phyloP scores from a whole-genome alignment of 768 basidiomycete species.

The Trametes villosa region DNA sequence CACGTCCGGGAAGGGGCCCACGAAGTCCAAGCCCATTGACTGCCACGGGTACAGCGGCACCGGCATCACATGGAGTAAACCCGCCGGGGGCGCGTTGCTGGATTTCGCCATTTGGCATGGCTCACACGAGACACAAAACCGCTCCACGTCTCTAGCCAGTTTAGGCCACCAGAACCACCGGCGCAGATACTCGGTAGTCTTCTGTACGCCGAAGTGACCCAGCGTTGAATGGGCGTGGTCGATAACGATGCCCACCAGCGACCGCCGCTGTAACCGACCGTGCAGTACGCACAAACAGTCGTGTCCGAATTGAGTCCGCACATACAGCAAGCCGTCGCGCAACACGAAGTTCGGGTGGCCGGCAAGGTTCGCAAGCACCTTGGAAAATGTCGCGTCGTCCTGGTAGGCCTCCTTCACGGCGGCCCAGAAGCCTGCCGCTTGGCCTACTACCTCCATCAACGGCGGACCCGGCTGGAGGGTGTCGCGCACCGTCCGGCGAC shows the following conservation, averaged over 20 bases:
- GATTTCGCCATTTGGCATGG: slow-evolving; percentile 26
- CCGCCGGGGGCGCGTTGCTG: slow-evolving; percentile 23
- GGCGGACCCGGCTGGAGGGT: too few species aligned
- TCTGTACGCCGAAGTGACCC: slow-evolving; percentile 38
- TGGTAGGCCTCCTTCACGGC: too few species aligned
- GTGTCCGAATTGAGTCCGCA: too few species aligned
- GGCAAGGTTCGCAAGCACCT: too few species aligned
- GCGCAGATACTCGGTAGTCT: slow-evolving; percentile 37
- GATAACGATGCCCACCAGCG: slow-evolving; percentile 24
- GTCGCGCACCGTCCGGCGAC: too few species aligned
- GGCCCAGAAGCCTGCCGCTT: too few species aligned
- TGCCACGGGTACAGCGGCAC: slow-evolving; percentile 40
- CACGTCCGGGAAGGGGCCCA: slow-evolving; percentile 39
- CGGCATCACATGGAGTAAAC: slow-evolving; percentile 37
- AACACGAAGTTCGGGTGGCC: too few species aligned
- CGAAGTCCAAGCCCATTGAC: slow-evolving; percentile 45
- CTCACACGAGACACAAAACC: slow-evolving; percentile 29
- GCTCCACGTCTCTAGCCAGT: slow-evolving; percentile 22
- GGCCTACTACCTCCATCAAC: too few species aligned
- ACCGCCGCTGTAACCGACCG: too few species aligned
- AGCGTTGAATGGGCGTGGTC: slow-evolving; percentile 35
- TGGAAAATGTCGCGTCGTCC: too few species aligned
- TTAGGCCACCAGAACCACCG: slow-evolving; percentile 43
- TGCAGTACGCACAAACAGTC: too few species aligned
- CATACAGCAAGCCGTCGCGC: too few species aligned